Evolutionary conservation across 192 early-diverging fungal species (phyloP).

Genomic region (Entomortierella parvispora): DNA sequence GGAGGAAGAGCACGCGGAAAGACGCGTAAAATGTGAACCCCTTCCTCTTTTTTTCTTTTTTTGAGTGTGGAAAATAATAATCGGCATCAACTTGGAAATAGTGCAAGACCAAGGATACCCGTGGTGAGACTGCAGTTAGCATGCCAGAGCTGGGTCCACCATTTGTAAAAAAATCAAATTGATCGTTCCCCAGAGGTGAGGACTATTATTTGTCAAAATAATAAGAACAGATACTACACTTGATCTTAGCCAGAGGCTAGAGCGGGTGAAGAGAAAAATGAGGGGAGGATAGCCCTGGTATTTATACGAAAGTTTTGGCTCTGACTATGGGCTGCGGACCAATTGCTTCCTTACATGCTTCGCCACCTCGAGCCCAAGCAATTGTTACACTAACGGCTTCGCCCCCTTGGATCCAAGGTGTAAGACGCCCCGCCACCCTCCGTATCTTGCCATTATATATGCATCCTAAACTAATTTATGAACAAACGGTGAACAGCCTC

Average conservation of each 20-base stretch:
- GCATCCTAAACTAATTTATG: too few species aligned
- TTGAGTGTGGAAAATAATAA: slow-evolving; percentile 8
- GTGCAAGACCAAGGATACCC: slow-evolving; percentile 75
- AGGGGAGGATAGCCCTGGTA: background rate
- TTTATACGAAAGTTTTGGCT: background rate
- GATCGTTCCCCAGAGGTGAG: slow-evolving; percentile 8
- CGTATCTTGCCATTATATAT: too few species aligned
- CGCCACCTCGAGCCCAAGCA: too few species aligned
- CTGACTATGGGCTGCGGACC: too few species aligned
- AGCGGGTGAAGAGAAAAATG: slow-evolving; percentile 66
- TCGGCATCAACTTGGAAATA: slow-evolving; percentile 68
- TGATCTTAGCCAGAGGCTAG: slow-evolving; percentile 89
- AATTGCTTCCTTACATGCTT: background rate
- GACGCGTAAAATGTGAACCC: too few species aligned
- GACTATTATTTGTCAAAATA: slow-evolving; percentile 55
- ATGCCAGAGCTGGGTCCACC: slow-evolving; percentile 50
- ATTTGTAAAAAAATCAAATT: slow-evolving; percentile 53
- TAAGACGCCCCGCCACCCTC: too few species aligned
- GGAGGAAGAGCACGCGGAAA: slow-evolving; percentile 17
- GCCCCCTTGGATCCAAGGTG: too few species aligned
- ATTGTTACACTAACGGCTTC: too few species aligned
- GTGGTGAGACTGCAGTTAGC: slow-evolving; percentile 65
- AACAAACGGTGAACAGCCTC: too few species aligned
- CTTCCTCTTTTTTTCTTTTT: slow-evolving; percentile 7
- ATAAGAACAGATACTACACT: slow-evolving; percentile 87